Conservation (phyloP, 805 yeast species). For the Cyberlindnera bimundalis region DNA sequence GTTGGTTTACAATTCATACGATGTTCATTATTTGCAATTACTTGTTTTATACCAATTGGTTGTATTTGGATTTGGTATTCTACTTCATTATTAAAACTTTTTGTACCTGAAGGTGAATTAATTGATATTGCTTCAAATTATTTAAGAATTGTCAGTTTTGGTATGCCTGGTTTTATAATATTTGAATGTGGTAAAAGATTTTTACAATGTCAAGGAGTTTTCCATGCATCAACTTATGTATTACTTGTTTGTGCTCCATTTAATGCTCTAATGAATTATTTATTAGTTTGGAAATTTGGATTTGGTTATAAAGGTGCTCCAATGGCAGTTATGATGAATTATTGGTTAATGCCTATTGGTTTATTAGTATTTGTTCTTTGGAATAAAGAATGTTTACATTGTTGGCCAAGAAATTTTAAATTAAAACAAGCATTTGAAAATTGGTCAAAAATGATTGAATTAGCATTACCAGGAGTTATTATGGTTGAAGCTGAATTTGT, state of each 20-base stretch:
- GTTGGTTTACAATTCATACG: conserved; percentile 76
- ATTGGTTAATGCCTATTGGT: conserved; percentile 56
- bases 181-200: conserved; percentile 85
- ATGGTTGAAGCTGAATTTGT: conserved; percentile 75
- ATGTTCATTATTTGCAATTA: conserved; percentile 42
- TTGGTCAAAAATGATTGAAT: conserved; percentile 46
- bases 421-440: conserved; percentile 45
- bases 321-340: conserved; percentile 64
- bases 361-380: conserved; percentile 28
- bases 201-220: conserved; percentile 82
- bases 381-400: conserved; percentile 51
- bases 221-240: conserved; percentile 76
- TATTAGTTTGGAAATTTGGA: conserved; percentile 75
- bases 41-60: conserved; percentile 26
- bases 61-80: conserved; percentile 23
- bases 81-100: conserved; percentile 14
- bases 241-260: conserved; percentile 67
- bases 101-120: conserved; percentile 23
- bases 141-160: conserved; percentile 47
- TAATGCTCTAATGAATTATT: conserved; percentile 62
- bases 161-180: conserved; percentile 73
- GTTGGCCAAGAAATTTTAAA: conserved; percentile 49
- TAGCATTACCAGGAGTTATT: conserved; percentile 69
- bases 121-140: conserved; percentile 51
- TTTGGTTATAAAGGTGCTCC: conserved; percentile 84